These are phyloP conservation scores for Kazachstania sp. DNA, from an alignment of 1,139 yeast species.

Conservation along the genomic window DNA sequence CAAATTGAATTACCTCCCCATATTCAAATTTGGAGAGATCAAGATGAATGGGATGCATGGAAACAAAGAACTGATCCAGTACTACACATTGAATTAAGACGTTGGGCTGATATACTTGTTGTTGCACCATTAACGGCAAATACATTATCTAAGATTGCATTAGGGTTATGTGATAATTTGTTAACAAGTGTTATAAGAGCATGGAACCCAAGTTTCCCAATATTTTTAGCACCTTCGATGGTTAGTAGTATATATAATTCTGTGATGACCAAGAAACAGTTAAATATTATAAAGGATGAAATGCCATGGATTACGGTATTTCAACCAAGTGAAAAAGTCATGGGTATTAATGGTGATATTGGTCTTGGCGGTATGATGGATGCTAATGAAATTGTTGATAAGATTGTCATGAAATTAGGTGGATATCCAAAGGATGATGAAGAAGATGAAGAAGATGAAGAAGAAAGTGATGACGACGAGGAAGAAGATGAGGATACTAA, in stretches of 20 bases:
- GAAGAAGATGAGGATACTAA: constrained; percentile 33
- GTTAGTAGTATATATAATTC: constrained; percentile 94
- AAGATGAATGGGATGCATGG: constrained; percentile 92
- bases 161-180: constrained; percentile 86
- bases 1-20: constrained; percentile 47
- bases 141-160: constrained; percentile 80
- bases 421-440: constrained; percentile 84
- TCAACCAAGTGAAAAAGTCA: constrained; percentile 88
- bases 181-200: constrained; percentile 76
- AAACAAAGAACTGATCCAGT: constrained; percentile 80
- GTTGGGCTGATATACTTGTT: constrained; percentile 92
- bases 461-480: constrained; percentile 36
- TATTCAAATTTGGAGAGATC: constrained; percentile 76
- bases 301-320: constrained; percentile 71
- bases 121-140: constrained; percentile 94
- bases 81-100: constrained; percentile 79
- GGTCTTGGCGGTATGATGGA: constrained; percentile 98
- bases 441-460: too few species aligned
- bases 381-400: constrained; percentile 83
- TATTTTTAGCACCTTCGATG: constrained; percentile 94
- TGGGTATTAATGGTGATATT: constrained; percentile 82
- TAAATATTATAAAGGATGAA: constrained; percentile 50
- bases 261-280: constrained; percentile 82
- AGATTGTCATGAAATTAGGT: constrained; percentile 71
- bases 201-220: constrained; percentile 87